A percentile compares a stretch with the other conserved stretches of the same genome.
These are phyloP conservation scores for Aotearoamyces nothofagi DNA, from an alignment of 2,329 filamentous ascomycete species.

Conservation along the genomic window DNA sequence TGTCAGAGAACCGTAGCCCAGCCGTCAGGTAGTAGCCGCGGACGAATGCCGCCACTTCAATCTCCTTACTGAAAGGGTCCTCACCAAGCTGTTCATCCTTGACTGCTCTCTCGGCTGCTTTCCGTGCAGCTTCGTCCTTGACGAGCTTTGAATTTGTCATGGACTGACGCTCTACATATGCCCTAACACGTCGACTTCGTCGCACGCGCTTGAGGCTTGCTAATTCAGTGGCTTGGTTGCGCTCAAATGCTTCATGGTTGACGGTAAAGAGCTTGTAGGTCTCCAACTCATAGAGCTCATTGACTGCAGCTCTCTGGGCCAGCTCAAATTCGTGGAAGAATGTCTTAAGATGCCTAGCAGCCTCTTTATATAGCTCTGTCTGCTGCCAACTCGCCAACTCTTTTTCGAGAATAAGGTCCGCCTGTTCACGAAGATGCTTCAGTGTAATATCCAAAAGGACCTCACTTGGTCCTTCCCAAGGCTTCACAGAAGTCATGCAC, in stretches of 20 bases:
- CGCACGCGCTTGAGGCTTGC: slow-evolving; percentile 30
- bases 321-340: slow-evolving; percentile 2
- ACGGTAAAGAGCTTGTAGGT: slow-evolving; percentile 40
- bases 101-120: slow-evolving; percentile 2
- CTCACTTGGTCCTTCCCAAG: slow-evolving; percentile 40
- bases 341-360: slow-evolving; percentile 23
- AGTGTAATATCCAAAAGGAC: slow-evolving; percentile 28
- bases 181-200: slow-evolving; percentile 31
- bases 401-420: slow-evolving; percentile 25
- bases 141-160: background rate
- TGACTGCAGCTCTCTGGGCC: slow-evolving; percentile 20
- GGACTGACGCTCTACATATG: slow-evolving; percentile 14
- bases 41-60: slow-evolving; percentile 46
- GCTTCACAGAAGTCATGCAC: slow-evolving; percentile 36
- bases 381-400: slow-evolving; percentile 33
- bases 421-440: slow-evolving; percentile 25
- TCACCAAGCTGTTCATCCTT: slow-evolving; percentile 26
- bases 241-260: slow-evolving; percentile 31
- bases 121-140: background rate
- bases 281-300: slow-evolving; percentile 35
- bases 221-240: slow-evolving; percentile 30
- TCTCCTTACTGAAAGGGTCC: slow-evolving; percentile 43
- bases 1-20: slow-evolving; percentile 46
- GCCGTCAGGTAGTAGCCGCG: slow-evolving; percentile 57
- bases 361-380: slow-evolving; percentile 33